Evolutionary conservation across 257 asterid genomes (phyloP).

Genomic region (Solanum phureja): DNA sequence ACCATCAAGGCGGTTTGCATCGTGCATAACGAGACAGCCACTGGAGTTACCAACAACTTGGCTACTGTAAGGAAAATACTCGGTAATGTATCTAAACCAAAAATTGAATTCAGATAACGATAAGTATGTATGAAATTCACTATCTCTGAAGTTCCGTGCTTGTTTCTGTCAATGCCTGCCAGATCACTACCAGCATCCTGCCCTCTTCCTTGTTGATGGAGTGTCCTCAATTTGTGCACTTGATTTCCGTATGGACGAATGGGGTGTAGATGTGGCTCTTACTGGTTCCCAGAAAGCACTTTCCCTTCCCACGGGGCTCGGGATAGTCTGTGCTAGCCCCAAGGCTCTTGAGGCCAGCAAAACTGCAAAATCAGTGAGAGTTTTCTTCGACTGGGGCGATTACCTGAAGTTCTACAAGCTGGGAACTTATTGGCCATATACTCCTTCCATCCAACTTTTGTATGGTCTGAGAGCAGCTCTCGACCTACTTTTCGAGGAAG

Average conservation of each 20-base stretch:
- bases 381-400: slow-evolving; percentile 95
- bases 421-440: slow-evolving; percentile 98
- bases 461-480: slow-evolving; percentile 82
- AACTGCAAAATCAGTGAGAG: slow-evolving; percentile 83
- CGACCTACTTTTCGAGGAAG: slow-evolving; percentile 94
- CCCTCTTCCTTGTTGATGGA: slow-evolving; percentile 86
- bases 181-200: slow-evolving; percentile 95
- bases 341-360: slow-evolving; percentile 88
- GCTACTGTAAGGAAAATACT: slow-evolving; percentile 85
- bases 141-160: neutral
- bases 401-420: slow-evolving; percentile 84
- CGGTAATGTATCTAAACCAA: slow-evolving; percentile 29
- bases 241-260: slow-evolving; percentile 97
- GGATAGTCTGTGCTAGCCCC: slow-evolving; percentile 93
- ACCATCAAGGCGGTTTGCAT: slow-evolving; percentile 95
- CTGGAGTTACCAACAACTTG: slow-evolving; percentile 96
- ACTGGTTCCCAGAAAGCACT: slow-evolving; percentile 98
- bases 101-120: neutral
- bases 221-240: slow-evolving; percentile 97
- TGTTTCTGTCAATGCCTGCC: slow-evolving; percentile 1
- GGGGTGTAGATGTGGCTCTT: slow-evolving; percentile 96
- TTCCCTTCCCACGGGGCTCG: slow-evolving; percentile 92
- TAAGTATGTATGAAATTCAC: neutral
- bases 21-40: slow-evolving; percentile 96
- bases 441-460: slow-evolving; percentile 93